Conservation (phyloP, 2,329 filamentous ascomycete genomes). For the Mycogone perniciosa region DNA sequence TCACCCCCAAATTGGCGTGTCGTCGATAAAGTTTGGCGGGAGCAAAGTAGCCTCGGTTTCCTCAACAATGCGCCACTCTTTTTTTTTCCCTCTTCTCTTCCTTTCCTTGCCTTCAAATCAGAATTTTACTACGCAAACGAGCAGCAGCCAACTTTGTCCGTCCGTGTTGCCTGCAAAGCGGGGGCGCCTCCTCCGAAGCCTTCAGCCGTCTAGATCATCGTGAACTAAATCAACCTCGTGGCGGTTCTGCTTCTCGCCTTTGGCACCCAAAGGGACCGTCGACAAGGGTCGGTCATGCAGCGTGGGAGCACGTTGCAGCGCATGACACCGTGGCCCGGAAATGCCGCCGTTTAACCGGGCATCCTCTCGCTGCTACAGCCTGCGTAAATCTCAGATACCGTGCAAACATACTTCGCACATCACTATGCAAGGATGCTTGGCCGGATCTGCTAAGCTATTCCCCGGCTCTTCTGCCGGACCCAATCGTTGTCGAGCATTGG, state of each 20-base stretch:
- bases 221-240: slow-evolving; percentile 9
- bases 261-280: slow-evolving; percentile 5
- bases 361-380: not conserved
- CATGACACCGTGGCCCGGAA: not conserved
- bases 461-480: slow-evolving; percentile 12
- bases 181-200: slow-evolving; percentile 10
- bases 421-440: slow-evolving; percentile 2
- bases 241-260: slow-evolving; percentile 6
- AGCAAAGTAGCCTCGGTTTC: too few species aligned
- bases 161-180: slow-evolving; percentile 7
- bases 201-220: slow-evolving; percentile 11
- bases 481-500: slow-evolving; percentile 23
- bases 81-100: not conserved
- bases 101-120: not conserved
- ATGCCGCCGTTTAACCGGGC: slow-evolving; percentile 1
- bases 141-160: not conserved
- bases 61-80: not conserved
- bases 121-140: not conserved
- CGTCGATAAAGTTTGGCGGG: too few species aligned
- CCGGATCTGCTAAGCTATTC: slow-evolving; percentile 10
- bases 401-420: not conserved
- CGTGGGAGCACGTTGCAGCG: not conserved
- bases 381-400: not conserved
- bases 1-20: too few species aligned
- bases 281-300: slow-evolving; percentile 8